Conservation (phyloP, 2,329 filamentous ascomycete species). For the Arachnopeziza araneosa region DNA sequence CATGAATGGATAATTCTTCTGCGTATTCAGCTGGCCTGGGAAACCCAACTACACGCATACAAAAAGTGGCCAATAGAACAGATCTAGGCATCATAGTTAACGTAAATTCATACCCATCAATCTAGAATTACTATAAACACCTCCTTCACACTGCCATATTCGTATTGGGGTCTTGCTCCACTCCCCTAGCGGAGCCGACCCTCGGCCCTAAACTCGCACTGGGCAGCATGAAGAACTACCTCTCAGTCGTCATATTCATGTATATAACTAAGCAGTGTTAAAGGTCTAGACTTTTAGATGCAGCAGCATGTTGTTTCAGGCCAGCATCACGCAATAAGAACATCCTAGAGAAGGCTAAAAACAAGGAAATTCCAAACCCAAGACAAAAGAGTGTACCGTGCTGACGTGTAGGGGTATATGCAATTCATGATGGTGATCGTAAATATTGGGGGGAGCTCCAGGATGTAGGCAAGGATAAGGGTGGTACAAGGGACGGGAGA, state of each 20-base stretch:
- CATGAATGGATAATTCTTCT: background rate
- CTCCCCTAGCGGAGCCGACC: too few species aligned
- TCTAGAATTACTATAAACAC: too few species aligned
- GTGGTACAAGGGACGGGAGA: background rate
- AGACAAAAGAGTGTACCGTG: background rate
- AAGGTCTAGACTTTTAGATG: background rate
- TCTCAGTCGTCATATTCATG: background rate
- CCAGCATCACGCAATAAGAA: background rate
- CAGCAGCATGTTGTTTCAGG: background rate
- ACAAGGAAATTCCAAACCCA: background rate
- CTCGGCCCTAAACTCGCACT: background rate
- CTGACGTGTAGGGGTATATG: background rate
- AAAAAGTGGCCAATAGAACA: too few species aligned
- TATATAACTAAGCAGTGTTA: background rate
- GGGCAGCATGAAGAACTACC: background rate
- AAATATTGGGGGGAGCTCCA: background rate
- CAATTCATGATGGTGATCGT: background rate
- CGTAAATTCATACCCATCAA: too few species aligned
- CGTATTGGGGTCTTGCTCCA: too few species aligned
- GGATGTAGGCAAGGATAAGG: background rate
- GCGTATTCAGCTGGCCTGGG: background rate
- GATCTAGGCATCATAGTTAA: too few species aligned
- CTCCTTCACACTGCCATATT: too few species aligned
- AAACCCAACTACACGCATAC: too few species aligned
- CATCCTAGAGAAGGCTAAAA: background rate